A percentile compares a stretch with the other conserved stretches of the same genome.
Conservation (phyloP, 2,329 filamentous ascomycete genomes). For the Ceratocystis cubensis region DNA sequence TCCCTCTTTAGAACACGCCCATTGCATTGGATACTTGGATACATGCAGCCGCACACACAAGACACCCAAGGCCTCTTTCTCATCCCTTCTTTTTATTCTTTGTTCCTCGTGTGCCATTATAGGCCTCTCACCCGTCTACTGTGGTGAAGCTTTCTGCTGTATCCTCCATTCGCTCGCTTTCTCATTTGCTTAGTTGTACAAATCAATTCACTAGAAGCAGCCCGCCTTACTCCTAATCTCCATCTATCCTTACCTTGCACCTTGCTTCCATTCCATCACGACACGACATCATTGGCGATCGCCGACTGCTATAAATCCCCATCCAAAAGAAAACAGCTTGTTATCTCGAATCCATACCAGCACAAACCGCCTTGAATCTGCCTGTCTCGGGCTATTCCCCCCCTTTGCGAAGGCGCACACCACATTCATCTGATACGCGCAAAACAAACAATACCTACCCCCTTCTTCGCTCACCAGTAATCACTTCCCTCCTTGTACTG, state of each 20-base stretch:
- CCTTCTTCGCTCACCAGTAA: neutral
- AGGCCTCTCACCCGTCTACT: neutral
- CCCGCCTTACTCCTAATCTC: neutral
- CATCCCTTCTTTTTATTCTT: slow-evolving; percentile 10
- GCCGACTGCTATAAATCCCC: neutral
- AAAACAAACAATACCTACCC: neutral
- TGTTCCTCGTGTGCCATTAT: neutral
- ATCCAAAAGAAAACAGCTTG: neutral
- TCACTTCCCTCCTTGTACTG: neutral
- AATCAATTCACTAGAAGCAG: neutral
- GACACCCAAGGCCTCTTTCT: slow-evolving; percentile 7
- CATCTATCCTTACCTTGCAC: neutral
- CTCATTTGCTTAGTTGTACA: neutral
- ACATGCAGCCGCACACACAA: neutral
- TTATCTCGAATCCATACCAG: neutral
- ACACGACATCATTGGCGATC: neutral
- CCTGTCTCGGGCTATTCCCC: neutral
- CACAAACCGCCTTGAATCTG: neutral
- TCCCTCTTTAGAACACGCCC: slow-evolving; percentile 15
- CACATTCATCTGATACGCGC: neutral
- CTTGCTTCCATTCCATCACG: neutral
- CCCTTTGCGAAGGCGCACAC: neutral
- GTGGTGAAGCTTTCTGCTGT: neutral
- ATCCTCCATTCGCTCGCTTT: neutral
- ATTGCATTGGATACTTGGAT: neutral